Base-by-base conservation (phyloP, 768 basidiomycete genomes). In the Dacryopinax spathularia region DNA sequence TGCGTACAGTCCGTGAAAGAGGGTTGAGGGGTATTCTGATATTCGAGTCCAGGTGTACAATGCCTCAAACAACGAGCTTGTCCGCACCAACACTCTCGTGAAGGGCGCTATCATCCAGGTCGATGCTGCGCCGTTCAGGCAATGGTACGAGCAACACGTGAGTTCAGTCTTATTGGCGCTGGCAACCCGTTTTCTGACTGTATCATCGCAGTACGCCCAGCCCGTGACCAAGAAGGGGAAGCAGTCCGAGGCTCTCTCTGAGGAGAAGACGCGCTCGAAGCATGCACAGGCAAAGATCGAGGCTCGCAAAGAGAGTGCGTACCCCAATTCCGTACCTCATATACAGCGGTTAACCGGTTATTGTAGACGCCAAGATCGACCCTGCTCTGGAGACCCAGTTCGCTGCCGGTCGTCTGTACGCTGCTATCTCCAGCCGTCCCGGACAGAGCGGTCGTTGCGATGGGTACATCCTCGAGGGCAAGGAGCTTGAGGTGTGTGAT, bases 111-210 rank as follows among this genome's bases (percentile, higher is more conserved):
- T 99, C 78, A 90, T 99, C 77, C 94, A 98, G 76, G 77, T 99
- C 72, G 96, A 99, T 79, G 95, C 96, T 67, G 86, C 95, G 33
- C 96, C 96, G 67, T 99, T 98, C 90, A 86, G 94, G 69, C 94
- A 97, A 80, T 98, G 94, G 94, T 99, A 97, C 75, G 96, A 99
- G 79, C 80, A 91, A 37, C 94, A 98, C 79, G 92, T 94, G 76
- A 70, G 92, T 85, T 15, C 12, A 16, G n/a, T 25, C 16, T 2
- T 16, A 7, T 20, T 18, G 22, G 10, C 39, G 12, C 34, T 36
- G 22, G 33, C 36, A 33, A 16, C 65, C 15, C 60, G 25, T 62
- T 48, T 64, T 59, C 36, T 65, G 7, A 33, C n/a, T 39, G 37
- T 66, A 22, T 36, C 48, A 61, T 60, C 29, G 33, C 70, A 96